Evolutionary conservation across 768 basidiomycete species (phyloP).

Genomic region (Pholiota molesta): DNA sequence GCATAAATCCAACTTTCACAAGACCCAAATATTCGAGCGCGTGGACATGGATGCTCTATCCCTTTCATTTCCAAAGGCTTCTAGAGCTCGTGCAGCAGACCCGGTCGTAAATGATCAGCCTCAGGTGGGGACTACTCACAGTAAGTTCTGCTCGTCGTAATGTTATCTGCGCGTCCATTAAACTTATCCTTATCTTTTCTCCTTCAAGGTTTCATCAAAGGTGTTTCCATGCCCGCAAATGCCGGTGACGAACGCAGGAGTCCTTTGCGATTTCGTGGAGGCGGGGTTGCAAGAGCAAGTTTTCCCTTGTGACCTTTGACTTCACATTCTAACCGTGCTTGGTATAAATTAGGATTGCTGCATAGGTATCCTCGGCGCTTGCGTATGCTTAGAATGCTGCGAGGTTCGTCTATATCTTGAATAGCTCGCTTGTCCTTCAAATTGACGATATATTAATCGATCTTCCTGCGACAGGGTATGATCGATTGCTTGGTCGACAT

Average conservation of each 20-base stretch:
- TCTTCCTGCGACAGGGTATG: constrained; percentile 11
- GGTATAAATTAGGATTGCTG: constrained; percentile 15
- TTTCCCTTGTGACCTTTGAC: not conserved
- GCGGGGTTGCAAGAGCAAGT: constrained; percentile 16
- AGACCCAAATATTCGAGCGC: not conserved
- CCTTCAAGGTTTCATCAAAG: constrained; percentile 12
- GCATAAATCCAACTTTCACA: not conserved
- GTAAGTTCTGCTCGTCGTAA: not conserved
- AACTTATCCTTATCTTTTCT: not conserved
- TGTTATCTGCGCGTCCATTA: not conserved
- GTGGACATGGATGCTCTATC: not conserved
- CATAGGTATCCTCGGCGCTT: constrained; percentile 16
- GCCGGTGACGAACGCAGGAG: constrained; percentile 12
- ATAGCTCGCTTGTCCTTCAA: not conserved
- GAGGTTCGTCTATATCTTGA: constrained; percentile 9
- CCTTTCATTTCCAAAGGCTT: not conserved
- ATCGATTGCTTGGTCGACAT: constrained; percentile 19
- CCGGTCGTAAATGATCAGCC: constrained; percentile 12
- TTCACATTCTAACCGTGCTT: not conserved
- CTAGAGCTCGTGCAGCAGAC: not conserved
- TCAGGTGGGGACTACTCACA: constrained; percentile 5
- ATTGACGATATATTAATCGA: too few relatives aligned
- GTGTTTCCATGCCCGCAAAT: constrained; percentile 22
- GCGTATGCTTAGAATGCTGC: constrained; percentile 19
- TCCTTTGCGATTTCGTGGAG: constrained; percentile 18